A percentile compares a stretch with the other conserved stretches of the same genome.
These are phyloP conservation scores for Penicillium turbatum DNA, from an alignment of 495 filamentous ascomycete genomes.

Conservation along the genomic window DNA sequence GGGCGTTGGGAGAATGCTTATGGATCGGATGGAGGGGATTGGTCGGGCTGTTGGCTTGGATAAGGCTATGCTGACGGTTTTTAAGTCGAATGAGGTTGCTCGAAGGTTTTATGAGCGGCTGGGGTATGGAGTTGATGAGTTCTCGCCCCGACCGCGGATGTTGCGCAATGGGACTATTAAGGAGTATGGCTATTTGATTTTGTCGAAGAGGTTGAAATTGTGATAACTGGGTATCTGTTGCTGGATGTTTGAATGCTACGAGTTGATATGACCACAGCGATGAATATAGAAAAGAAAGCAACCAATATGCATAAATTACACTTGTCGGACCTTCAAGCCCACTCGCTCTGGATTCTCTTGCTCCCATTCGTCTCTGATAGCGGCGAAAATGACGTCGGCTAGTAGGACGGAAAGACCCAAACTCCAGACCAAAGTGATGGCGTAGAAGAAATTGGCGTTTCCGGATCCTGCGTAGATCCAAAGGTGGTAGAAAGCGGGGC, in stretches of 20 bases:
- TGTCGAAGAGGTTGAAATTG: constrained; percentile 55
- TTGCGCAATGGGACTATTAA: constrained; percentile 62
- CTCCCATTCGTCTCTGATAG: constrained; percentile 91
- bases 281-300: neutral
- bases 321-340: constrained; percentile 80
- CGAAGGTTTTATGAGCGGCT: constrained; percentile 61
- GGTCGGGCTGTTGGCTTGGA: constrained; percentile 46
- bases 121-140: constrained; percentile 66
- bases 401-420: constrained; percentile 77
- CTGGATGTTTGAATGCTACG: constrained; percentile 2
- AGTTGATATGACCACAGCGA: neutral
- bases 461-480: constrained; percentile 99
- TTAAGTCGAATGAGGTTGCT: constrained; percentile 59
- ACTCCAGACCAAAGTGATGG: constrained; percentile 97
- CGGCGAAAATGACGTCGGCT: constrained; percentile 80
- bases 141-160: constrained; percentile 57
- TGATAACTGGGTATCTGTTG: neutral
- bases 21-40: constrained; percentile 40
- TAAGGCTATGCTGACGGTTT: constrained; percentile 85
- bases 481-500: constrained; percentile 92
- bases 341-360: constrained; percentile 83
- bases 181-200: constrained; percentile 63
- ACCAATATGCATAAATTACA: constrained; percentile 45
- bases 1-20: constrained; percentile 40
- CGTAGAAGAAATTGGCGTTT: constrained; percentile 99